Evolutionary conservation across 495 filamentous ascomycete genomes (phyloP).

Genomic region (Talaromyces adpressus): DNA sequence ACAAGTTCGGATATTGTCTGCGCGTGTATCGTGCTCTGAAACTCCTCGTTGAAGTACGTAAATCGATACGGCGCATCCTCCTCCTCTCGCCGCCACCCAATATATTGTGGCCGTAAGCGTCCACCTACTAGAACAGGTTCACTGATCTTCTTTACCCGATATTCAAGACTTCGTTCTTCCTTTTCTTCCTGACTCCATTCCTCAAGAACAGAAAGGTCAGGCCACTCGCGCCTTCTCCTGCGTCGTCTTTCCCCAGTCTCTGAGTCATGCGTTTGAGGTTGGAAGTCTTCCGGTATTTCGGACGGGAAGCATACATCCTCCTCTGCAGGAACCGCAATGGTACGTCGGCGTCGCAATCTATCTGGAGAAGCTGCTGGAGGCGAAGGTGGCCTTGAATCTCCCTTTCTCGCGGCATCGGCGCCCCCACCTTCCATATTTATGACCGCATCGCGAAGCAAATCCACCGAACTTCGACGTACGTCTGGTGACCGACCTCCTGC

Average conservation of each 20-base stretch:
- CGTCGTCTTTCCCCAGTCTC: slow-evolving; percentile 44
- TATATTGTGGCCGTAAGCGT: slow-evolving; percentile 72
- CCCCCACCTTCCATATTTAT: slow-evolving; percentile 52
- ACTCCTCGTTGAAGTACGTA: slow-evolving; percentile 97
- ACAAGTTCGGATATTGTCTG: slow-evolving; percentile 89
- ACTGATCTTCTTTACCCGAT: slow-evolving; percentile 85
- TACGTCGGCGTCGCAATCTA: slow-evolving; percentile 39
- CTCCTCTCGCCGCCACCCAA: slow-evolving; percentile 75
- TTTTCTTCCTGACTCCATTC: slow-evolving; percentile 91
- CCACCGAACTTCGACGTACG: slow-evolving; percentile 25
- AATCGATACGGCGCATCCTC: slow-evolving; percentile 92
- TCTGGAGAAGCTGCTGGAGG: slow-evolving; percentile 27
- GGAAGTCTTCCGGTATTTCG: slow-evolving; percentile 74
- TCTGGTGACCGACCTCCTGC: slow-evolving; percentile 20
- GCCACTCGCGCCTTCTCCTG: slow-evolving; percentile 52
- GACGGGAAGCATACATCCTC: slow-evolving; percentile 96
- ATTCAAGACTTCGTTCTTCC: slow-evolving; percentile 76
- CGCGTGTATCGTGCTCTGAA: slow-evolving; percentile 88
- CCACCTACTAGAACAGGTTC: slow-evolving; percentile 90
- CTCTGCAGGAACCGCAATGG: slow-evolving; percentile 51
- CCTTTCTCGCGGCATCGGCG: slow-evolving; percentile 14
- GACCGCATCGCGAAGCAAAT: slow-evolving; percentile 35
- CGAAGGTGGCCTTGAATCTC: slow-evolving; percentile 22
- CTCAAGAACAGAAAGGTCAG: slow-evolving; percentile 68
- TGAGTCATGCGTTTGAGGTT: slow-evolving; percentile 26